Percentiles rank a stretch among this genome's conserved stretches.
phyloP scores from a whole-genome alignment of 2,329 filamentous ascomycete species.

The Fusarium citri region DNA sequence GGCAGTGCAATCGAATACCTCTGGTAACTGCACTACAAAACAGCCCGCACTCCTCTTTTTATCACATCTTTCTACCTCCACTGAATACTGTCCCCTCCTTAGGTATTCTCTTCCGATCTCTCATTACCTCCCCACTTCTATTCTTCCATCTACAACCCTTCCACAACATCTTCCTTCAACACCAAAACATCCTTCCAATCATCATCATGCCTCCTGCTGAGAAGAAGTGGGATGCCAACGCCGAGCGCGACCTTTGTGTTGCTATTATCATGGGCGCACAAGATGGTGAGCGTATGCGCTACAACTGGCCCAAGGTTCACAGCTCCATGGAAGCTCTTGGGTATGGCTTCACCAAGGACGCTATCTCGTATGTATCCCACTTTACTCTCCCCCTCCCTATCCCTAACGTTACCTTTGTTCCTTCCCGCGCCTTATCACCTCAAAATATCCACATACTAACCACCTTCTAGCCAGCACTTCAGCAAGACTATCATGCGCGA shows the following conservation, averaged over 20 bases:
- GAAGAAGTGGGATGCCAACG: slow-evolving; percentile 53
- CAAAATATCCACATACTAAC: neutral
- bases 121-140: neutral
- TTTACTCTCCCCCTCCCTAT: neutral
- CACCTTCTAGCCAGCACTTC: slow-evolving; percentile 52
- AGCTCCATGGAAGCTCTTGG: slow-evolving; percentile 50
- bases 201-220: slow-evolving; percentile 44
- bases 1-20: neutral
- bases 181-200: neutral
- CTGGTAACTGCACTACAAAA: slow-evolving; percentile 1
- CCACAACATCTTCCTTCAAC: neutral
- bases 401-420: too few relatives aligned
- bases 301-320: slow-evolving; percentile 52
- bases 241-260: slow-evolving; percentile 55
- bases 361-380: slow-evolving; percentile 51
- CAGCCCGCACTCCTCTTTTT: neutral
- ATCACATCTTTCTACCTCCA: neutral
- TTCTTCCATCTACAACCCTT: slow-evolving; percentile 1
- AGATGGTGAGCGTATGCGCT: slow-evolving; percentile 42
- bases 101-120: neutral
- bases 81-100: too few relatives aligned
- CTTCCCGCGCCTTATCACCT: neutral
- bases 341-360: slow-evolving; percentile 54
- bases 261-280: slow-evolving; percentile 49
- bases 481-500: slow-evolving; percentile 53